phyloP scores from a whole-genome alignment of 2,329 filamentous ascomycete species.

The Lecanicillium sp. region DNA sequence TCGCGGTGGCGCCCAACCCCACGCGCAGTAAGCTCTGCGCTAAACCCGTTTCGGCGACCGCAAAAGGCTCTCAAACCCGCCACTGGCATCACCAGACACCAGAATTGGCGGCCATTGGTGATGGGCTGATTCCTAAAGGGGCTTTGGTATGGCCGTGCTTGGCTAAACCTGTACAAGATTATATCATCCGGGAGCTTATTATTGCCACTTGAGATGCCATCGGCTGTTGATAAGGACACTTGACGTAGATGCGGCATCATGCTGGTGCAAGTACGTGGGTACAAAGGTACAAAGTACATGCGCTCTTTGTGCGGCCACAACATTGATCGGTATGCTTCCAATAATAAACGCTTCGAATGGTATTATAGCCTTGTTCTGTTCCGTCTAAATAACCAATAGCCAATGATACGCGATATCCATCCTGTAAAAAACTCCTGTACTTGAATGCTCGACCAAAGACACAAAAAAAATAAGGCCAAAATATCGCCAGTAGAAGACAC shows the following conservation, averaged over 20 bases:
- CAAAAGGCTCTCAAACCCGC: too few species aligned
- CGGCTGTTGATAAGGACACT: too few species aligned
- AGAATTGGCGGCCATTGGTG: too few species aligned
- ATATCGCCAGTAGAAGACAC: too few species aligned
- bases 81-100: too few species aligned
- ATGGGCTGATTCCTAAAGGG: too few species aligned
- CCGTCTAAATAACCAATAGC: neutral
- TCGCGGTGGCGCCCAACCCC: slow-evolving; percentile 11
- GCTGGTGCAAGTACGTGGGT: too few species aligned
- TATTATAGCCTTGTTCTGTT: neutral
- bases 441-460: too few species aligned
- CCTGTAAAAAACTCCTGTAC: neutral
- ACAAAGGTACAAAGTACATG: too few species aligned
- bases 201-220: too few species aligned
- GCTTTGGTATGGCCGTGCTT: neutral
- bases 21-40: neutral
- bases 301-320: slow-evolving; percentile 5
- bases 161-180: neutral
- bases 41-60: slow-evolving; percentile 6
- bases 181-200: too few species aligned
- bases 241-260: too few species aligned
- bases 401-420: neutral
- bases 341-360: neutral
- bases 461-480: neutral
- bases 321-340: neutral